Evolutionary conservation across 2,329 filamentous ascomycete genomes (phyloP), one percentile per base, ranked within the genome.

Genomic region (Byssothecium circinans): DNA sequence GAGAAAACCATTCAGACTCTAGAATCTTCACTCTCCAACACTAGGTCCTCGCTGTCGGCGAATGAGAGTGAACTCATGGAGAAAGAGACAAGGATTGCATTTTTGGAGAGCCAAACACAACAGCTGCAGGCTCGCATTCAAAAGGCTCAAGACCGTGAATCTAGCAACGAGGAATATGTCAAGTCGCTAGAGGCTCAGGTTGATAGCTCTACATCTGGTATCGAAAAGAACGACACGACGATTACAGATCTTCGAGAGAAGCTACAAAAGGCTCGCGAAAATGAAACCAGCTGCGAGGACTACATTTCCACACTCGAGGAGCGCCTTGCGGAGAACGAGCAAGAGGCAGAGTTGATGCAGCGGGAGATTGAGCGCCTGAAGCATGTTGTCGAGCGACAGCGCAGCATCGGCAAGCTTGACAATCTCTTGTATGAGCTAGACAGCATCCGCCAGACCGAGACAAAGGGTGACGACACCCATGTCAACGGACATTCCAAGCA

Each of bases 251-350:
- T 99, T 43, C 88, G 91, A 41, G 96, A 95, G 66, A 94, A 99
- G 74, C 86, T 99, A 51, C 80, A 87, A 19, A 86, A 92, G 34
- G 83, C 91, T 14, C 85, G 91, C 40, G 94, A 96, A 62, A 96
- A 91, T 59, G 94, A 99, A 74, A 82, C 86, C 3, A 87, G 87
- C 32, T 91, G 86, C 58, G 94, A 99, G 69, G 94, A 97, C 57
- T 99, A 99, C 70, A 97, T 99, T 43, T 95, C 92, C 1, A 97
- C 91, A 0, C 77, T 99, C 10, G 94, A 99, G 68, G 94, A 97
- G 74, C 87, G 92, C 18, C 81, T 99, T 8, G 94, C 94, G 0
- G 94, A 99, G 72, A 87, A 92, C 2, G 94, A 99, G 63, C 92
- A 97, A 70, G 94, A 99, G 67, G 85, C 89, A 55, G 94, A 97